Percentiles rank a stretch among this genome's conserved stretches.
phyloP scores from a whole-genome alignment of 352 stramenopile genomes.

The Aphanomyces stellatus region DNA sequence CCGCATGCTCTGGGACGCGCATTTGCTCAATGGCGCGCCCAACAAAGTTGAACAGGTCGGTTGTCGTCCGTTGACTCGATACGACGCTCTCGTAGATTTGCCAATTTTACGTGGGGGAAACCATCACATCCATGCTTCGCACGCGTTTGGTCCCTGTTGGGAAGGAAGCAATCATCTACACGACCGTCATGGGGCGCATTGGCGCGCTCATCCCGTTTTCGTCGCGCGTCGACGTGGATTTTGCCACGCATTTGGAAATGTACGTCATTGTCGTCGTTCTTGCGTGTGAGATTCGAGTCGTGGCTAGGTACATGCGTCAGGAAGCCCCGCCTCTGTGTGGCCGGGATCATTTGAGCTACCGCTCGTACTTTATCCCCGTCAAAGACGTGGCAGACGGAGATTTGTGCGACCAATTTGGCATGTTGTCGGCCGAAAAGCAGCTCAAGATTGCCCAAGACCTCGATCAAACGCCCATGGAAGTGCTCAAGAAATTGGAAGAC shows the following conservation, averaged over 20 bases:
- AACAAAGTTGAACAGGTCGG: slow-evolving; percentile 95
- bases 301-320: slow-evolving; percentile 66
- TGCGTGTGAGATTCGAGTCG: neutral
- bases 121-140: slow-evolving; percentile 96
- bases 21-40: slow-evolving; percentile 85
- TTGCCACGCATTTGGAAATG: slow-evolving; percentile 98
- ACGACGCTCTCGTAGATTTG: slow-evolving; percentile 40
- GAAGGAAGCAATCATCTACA: slow-evolving; percentile 96
- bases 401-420: slow-evolving; percentile 94
- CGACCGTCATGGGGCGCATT: slow-evolving; percentile 94
- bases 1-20: slow-evolving; percentile 94
- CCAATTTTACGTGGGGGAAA: slow-evolving; percentile 97
- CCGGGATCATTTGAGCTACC: slow-evolving; percentile 95
- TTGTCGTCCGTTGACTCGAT: neutral
- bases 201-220: slow-evolving; percentile 96
- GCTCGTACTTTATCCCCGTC: slow-evolving; percentile 97
- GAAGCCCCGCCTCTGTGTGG: slow-evolving; percentile 89
- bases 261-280: slow-evolving; percentile 45
- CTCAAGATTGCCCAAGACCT: slow-evolving; percentile 94
- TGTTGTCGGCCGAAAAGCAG: slow-evolving; percentile 90
- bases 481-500: slow-evolving; percentile 99
- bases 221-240: slow-evolving; percentile 95
- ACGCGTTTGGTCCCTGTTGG: slow-evolving; percentile 93
- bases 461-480: slow-evolving; percentile 92
- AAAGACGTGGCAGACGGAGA: slow-evolving; percentile 99